Conservation (phyloP, 2,329 filamentous ascomycete genomes). For the Arachnopeziza araneosa region DNA sequence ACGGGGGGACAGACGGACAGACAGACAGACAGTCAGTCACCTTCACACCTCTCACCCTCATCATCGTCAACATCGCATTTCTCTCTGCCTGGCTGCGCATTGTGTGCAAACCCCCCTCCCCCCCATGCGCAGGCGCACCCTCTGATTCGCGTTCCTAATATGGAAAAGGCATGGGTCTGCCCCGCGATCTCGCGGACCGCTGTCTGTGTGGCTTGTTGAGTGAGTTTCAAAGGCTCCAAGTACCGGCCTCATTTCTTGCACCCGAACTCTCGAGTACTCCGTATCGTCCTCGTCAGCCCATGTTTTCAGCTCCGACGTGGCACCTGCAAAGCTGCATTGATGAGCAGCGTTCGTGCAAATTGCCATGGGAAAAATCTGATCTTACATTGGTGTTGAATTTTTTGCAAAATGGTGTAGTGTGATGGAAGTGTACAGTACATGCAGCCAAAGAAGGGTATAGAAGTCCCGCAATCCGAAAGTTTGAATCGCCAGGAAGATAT, state of each 20-base stretch:
- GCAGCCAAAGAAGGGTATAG: not conserved
- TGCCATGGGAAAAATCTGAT: not conserved
- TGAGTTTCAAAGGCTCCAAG: not conserved
- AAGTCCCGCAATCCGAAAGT: not conserved
- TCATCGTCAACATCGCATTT: not conserved
- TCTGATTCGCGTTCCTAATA: not conserved
- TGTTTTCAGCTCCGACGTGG: not conserved
- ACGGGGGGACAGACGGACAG: no score
- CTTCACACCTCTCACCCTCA: not conserved
- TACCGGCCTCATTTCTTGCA: not conserved
- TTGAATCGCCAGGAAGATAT: not conserved
- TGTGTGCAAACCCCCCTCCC: no score
- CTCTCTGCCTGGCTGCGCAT: not conserved
- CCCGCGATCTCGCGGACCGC: not conserved
- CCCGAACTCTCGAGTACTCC: not conserved
- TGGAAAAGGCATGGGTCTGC: not conserved
- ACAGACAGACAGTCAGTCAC: no score
- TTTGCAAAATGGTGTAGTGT: not conserved
- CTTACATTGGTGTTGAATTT: not conserved
- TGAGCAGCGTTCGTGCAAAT: not conserved
- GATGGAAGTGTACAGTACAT: not conserved
- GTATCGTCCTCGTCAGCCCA: not conserved
- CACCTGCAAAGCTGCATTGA: not conserved
- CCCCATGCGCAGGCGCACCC: not conserved
- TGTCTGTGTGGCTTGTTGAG: not conserved